Percentiles rank a stretch among this genome's conserved stretches.
phyloP scores from a whole-genome alignment of 768 basidiomycete genomes.

The Leucosporidium yakuticum region DNA sequence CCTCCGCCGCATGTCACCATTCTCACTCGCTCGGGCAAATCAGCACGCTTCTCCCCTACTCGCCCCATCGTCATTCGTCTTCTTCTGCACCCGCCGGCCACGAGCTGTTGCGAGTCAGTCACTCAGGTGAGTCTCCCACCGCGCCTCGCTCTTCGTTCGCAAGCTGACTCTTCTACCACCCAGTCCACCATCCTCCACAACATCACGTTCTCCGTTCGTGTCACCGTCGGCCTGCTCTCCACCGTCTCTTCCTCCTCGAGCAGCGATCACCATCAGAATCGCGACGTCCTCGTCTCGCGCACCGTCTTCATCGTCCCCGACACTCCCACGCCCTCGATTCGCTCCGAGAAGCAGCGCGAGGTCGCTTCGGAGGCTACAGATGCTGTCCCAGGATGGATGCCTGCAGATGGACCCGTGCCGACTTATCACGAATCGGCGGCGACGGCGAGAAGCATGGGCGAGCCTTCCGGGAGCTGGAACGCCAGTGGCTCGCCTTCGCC shows the following conservation, averaged over 20 bases:
- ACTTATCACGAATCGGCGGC: slow-evolving; percentile 23
- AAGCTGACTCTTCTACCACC: slow-evolving; percentile 61
- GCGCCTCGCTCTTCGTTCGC: slow-evolving; percentile 37
- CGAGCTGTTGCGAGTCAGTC: slow-evolving; percentile 46
- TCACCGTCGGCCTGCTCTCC: slow-evolving; percentile 41
- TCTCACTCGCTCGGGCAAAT: slow-evolving; percentile 79
- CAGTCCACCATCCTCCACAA: slow-evolving; percentile 75
- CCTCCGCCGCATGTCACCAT: slow-evolving; percentile 18
- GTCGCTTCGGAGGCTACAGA: slow-evolving; percentile 2
- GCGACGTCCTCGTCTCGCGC: slow-evolving; percentile 11
- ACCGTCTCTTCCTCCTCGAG: slow-evolving; percentile 1
- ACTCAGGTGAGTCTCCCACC: slow-evolving; percentile 27
- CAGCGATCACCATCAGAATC: background rate
- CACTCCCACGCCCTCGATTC: background rate
- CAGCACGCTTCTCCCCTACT: slow-evolving; percentile 78
- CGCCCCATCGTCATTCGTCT: slow-evolving; percentile 71
- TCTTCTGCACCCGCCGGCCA: slow-evolving; percentile 55
- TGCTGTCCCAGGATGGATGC: background rate
- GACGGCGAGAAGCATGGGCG: background rate
- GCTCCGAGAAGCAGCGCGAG: slow-evolving; percentile 29
- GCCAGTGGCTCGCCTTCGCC: background rate
- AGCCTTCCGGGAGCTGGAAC: background rate
- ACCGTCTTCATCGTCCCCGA: slow-evolving; percentile 16
- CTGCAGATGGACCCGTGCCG: slow-evolving; percentile 25
- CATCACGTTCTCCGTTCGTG: slow-evolving; percentile 68